phyloP scores from a whole-genome alignment of 306 rosid genomes.

The Arachis hypogaea region DNA sequence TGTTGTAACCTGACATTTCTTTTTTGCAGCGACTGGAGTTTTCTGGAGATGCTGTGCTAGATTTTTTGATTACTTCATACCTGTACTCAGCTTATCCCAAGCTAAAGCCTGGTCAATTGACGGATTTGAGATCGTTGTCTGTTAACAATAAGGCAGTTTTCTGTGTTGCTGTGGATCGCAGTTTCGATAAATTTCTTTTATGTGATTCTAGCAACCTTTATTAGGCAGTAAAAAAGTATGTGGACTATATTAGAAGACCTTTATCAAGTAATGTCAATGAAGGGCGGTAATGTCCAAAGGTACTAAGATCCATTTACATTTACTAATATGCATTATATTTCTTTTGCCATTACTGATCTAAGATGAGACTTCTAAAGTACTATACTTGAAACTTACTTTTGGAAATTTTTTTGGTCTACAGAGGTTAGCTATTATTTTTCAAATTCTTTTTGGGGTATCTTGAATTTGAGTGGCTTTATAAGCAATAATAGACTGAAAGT shows the following conservation, averaged over 20 bases:
- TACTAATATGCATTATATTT: conserved; percentile 19
- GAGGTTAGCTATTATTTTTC: too few species aligned
- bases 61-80: too few species aligned
- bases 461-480: too few species aligned
- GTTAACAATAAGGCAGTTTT: conserved; percentile 91
- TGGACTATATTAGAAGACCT: conserved; percentile 46
- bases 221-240: conserved; percentile 64
- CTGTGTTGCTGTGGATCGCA: conserved; percentile 65
- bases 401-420: too few species aligned
- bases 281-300: conserved; percentile 86
- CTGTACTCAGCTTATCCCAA: too few species aligned
- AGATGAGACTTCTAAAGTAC: background rate
- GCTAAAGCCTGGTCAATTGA: too few species aligned
- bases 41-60: too few species aligned
- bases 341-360: background rate
- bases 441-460: too few species aligned
- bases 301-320: conserved; percentile 34
- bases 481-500: too few species aligned
- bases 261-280: conserved; percentile 39
- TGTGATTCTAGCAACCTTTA: conserved; percentile 62
- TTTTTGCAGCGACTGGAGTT: too few species aligned
- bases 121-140: conserved; percentile 82
- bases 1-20: too few species aligned
- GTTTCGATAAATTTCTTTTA: conserved; percentile 68
- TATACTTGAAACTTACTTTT: conserved; percentile 11